Conservation (phyloP, 371 early-diverging fungal genomes). For the Phascolomyces articulosus region DNA sequence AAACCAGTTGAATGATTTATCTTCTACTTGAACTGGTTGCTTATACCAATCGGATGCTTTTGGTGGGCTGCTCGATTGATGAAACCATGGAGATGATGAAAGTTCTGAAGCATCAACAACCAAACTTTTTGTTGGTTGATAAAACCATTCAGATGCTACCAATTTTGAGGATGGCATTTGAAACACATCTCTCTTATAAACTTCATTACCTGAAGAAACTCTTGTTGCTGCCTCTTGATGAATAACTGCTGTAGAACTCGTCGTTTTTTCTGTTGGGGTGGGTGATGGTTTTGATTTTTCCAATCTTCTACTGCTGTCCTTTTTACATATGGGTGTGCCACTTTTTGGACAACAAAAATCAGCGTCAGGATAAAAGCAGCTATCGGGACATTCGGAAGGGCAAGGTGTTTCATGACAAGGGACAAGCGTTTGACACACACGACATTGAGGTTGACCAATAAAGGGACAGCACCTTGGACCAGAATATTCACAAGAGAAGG, state of each 20-base stretch:
- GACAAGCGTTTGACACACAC: constrained; percentile 19
- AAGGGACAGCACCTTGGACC: constrained; percentile 35
- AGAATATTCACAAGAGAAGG: constrained; percentile 24
- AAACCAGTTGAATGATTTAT: neutral
- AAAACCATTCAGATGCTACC: neutral
- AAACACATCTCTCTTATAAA: neutral
- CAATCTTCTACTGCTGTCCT: neutral
- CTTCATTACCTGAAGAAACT: neutral
- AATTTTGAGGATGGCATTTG: neutral
- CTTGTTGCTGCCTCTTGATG: too few species aligned
- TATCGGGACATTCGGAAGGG: constrained; percentile 29
- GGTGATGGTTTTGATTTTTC: neutral
- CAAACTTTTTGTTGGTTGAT: neutral
- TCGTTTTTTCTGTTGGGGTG: too few species aligned
- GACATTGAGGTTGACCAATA: constrained; percentile 27
- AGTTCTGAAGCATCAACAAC: too few species aligned
- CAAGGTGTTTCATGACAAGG: constrained; percentile 31
- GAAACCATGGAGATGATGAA: neutral
- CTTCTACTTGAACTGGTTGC: neutral
- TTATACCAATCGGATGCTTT: neutral
- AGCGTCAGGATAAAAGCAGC: constrained; percentile 38
- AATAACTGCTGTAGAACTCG: too few species aligned
- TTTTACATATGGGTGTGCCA: constrained; percentile 25
- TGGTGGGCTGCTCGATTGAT: neutral
- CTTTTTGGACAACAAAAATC: constrained; percentile 33